Base-by-base conservation (phyloP, 257 asterid genomes). In the Scutellaria baicalensis region DNA sequence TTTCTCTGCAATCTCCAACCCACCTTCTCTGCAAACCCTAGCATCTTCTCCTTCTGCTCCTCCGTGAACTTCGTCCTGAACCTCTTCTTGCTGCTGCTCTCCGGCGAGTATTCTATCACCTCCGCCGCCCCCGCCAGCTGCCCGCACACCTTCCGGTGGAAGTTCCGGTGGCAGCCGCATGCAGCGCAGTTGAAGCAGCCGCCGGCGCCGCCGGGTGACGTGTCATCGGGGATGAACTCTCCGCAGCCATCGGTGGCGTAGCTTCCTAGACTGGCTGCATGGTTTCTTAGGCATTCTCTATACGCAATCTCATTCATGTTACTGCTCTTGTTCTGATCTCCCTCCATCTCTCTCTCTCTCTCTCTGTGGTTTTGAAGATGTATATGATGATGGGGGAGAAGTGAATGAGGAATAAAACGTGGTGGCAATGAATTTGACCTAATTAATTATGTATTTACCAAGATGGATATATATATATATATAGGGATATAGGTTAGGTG, bases 211-310 rank as follows among this genome's bases (percentile, higher is more conserved):
- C n/a, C 56, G 11, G 71, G 18, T 55, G 74, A 5, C 5, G 74
- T 31, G 69, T 78, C 77, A 51, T 79, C 85, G 0, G 58, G 70
- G 0, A 83, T 72, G 81, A 87, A 87, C 36, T 89, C 92, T 2
- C 96, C 96, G 55, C 96, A 89, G 42, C 96, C 96, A 42, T 89
- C 96, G 0, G 92, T 89, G 63, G 92, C 92, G 47, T 89, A 87
- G 92, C 86, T 85, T 1, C 95, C 96, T 0, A 87, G 84, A 68
- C 86, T 85, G 73, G 95, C 95, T 72, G 96, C 96, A 81, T 89
- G 92, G 83, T 87, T 89, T 48, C 85, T 75, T 14, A 79, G 79
- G 78, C 95, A 87, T 74, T 89, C 96, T 76, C 64, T 79, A 64
- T 87, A 84, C 17, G 67, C 33, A 16, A 16, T 59, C 9, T 59